These are phyloP conservation scores for Madurella mycetomatis DNA, from an alignment of 2,329 filamentous ascomycete genomes.

Conservation along the genomic window DNA sequence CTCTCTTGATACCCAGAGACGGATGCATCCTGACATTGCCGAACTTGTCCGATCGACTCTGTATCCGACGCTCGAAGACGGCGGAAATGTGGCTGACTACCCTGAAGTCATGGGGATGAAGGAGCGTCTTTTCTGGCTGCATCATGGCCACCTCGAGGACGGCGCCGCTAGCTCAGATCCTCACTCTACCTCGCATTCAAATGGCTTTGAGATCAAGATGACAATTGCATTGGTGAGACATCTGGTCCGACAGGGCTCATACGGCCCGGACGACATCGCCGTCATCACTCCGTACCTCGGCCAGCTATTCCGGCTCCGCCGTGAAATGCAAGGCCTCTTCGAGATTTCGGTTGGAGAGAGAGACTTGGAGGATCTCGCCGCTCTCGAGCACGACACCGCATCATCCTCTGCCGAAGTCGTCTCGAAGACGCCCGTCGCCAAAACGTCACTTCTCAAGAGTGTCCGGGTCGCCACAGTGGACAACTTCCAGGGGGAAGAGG, in stretches of 20 bases:
- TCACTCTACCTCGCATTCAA: constrained; percentile 44
- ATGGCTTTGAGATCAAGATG: constrained; percentile 61
- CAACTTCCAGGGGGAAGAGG: constrained; percentile 76
- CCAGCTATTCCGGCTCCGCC: constrained; percentile 50
- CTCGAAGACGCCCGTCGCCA: constrained; percentile 21
- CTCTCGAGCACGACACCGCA: constrained; percentile 32
- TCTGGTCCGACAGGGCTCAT: constrained; percentile 59
- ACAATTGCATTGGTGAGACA: constrained; percentile 58
- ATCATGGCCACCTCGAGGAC: constrained; percentile 50
- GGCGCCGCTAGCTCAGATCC: constrained; percentile 27
- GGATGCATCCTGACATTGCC: constrained; percentile 63
- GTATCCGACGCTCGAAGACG: constrained; percentile 54
- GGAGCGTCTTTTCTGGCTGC: constrained; percentile 55
- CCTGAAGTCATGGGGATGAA: constrained; percentile 52
- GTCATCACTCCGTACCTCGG: constrained; percentile 64
- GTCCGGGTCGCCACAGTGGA: constrained; percentile 62
- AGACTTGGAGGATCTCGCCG: constrained; percentile 51
- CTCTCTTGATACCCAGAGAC: constrained; percentile 53
- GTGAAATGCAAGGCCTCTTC: constrained; percentile 43
- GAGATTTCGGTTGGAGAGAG: constrained; percentile 61
- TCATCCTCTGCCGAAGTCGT: neutral
- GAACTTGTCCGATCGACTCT: constrained; percentile 48
- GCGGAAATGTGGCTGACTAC: constrained; percentile 33
- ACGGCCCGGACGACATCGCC: constrained; percentile 58
- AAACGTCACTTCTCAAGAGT: constrained; percentile 42